These are phyloP conservation scores for Chionographis japonica DNA, from an alignment of 106 monocot species.

Conservation along the genomic window DNA sequence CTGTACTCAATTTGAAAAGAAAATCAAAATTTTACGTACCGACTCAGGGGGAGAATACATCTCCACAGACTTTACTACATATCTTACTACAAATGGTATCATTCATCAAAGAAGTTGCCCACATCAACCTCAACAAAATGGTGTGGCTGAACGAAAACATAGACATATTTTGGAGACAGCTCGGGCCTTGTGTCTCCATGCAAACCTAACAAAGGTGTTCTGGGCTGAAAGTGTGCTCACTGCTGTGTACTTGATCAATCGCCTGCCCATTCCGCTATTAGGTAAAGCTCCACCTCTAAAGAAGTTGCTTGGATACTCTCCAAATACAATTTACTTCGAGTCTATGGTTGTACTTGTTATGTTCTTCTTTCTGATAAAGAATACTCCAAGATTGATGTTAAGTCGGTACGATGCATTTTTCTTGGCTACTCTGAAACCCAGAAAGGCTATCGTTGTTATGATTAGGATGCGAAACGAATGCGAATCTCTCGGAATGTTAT, in stretches of 20 bases:
- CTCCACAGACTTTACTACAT: not conserved
- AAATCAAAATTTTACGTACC: not conserved
- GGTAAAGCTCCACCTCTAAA: not conserved
- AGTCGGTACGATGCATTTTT: slow-evolving; percentile 6
- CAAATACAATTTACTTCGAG: slow-evolving; percentile 6
- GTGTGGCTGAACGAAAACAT: not conserved
- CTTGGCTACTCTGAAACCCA: slow-evolving; percentile 11
- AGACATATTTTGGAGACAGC: too few relatives aligned
- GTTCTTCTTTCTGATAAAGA: not conserved
- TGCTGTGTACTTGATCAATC: slow-evolving; percentile 10
- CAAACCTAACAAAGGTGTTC: too few relatives aligned
- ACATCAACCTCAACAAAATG: not conserved
- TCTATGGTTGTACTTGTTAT: slow-evolving; percentile 6
- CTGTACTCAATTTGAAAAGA: not conserved
- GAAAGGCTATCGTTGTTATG: slow-evolving; percentile 10
- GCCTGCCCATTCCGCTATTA: not conserved
- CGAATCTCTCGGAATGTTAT: slow-evolving; percentile 7
- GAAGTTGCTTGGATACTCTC: not conserved
- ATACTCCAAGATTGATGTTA: slow-evolving; percentile 10
- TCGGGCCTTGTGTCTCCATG: too few relatives aligned
- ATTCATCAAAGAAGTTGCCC: not conserved
- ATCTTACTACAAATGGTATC: not conserved
- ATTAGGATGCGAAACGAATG: slow-evolving; percentile 2
- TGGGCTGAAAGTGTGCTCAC: not conserved
- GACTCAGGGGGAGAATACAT: slow-evolving; percentile 1